Conservation (phyloP, 371 early-diverging fungal genomes). For the Batkoa obscura region DNA sequence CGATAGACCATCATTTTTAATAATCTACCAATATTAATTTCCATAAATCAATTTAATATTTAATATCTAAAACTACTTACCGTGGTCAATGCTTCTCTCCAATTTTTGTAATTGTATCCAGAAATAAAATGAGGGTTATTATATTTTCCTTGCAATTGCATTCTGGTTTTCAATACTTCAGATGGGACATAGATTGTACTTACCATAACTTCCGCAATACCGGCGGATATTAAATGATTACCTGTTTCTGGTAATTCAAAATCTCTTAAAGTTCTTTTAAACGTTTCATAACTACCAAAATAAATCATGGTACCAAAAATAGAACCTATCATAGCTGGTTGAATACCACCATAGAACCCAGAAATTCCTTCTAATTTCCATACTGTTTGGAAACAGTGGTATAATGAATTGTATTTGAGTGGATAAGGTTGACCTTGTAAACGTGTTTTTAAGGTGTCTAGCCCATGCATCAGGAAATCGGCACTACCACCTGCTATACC, state of each 20-base stretch:
- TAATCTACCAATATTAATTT: slow-evolving; percentile 18
- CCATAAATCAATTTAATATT: too few relatives aligned
- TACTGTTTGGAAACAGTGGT: slow-evolving; percentile 39
- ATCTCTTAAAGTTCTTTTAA: slow-evolving; percentile 38
- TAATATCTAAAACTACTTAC: slow-evolving; percentile 12
- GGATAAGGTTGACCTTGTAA: slow-evolving; percentile 43
- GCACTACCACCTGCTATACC: slow-evolving; percentile 49
- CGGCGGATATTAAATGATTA: slow-evolving; percentile 41
- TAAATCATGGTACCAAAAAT: slow-evolving; percentile 47
- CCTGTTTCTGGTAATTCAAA: slow-evolving; percentile 26
- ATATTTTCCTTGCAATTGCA: slow-evolving; percentile 63
- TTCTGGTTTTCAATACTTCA: slow-evolving; percentile 48
- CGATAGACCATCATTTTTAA: slow-evolving; percentile 34
- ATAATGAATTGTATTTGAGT: slow-evolving; percentile 36
- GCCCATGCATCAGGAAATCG: slow-evolving; percentile 58
- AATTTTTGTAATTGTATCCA: slow-evolving; percentile 50
- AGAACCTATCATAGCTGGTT: slow-evolving; percentile 56
- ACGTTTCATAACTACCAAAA: slow-evolving; percentile 53
- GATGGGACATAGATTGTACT: slow-evolving; percentile 57
- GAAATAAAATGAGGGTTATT: slow-evolving; percentile 57
- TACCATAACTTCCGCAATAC: slow-evolving; percentile 51
- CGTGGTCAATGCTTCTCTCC: slow-evolving; percentile 46
- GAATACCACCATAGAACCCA: slow-evolving; percentile 52
- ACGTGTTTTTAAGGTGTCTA: slow-evolving; percentile 64
- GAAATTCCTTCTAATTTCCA: slow-evolving; percentile 43